Evolutionary conservation across 2,329 filamentous ascomycete genomes (phyloP).

Genomic region (Cryphonectria nitschkei): DNA sequence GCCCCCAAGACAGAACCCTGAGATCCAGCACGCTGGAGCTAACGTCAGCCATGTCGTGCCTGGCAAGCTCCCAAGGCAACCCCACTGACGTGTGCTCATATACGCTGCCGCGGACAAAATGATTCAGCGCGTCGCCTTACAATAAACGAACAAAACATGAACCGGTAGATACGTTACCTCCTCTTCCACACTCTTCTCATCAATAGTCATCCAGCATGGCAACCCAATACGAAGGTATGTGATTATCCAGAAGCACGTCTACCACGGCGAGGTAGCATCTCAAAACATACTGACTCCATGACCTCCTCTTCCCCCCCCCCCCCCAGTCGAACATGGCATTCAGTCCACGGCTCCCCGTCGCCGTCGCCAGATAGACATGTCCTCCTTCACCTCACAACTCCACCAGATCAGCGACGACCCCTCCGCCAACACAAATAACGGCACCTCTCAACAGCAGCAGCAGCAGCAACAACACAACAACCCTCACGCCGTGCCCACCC

Average conservation of each 20-base stretch:
- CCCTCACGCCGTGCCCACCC: conserved; percentile 62
- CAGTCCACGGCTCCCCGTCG: conserved; percentile 45
- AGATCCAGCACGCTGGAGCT: not conserved
- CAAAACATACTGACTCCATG: conserved; percentile 13
- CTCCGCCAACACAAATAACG: conserved; percentile 37
- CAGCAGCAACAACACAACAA: conserved; percentile 48
- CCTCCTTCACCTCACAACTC: conserved; percentile 63
- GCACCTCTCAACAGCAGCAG: conserved; percentile 31
- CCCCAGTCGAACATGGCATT: conserved; percentile 69
- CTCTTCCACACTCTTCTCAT: not conserved
- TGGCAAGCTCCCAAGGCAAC: conserved; percentile 7
- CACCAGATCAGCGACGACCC: conserved; percentile 48
- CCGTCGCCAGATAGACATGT: conserved; percentile 65
- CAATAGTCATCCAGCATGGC: conserved; percentile 45
- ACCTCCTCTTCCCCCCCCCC: conserved; percentile 17
- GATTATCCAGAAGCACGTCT: not conserved
- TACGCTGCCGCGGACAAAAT: not conserved
- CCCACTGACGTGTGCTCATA: conserved; percentile 5
- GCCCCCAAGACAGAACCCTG: not conserved
- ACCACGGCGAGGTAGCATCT: not conserved
- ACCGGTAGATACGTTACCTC: not conserved
- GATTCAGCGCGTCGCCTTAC: not conserved
- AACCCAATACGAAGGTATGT: conserved; percentile 60
- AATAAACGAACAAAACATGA: not conserved
- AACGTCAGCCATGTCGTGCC: conserved; percentile 13